A percentile compares a stretch with the other conserved stretches of the same genome.
Evolutionary conservation across 768 basidiomycete species (phyloP).

Genomic region (Stropharia rugosoannulata): DNA sequence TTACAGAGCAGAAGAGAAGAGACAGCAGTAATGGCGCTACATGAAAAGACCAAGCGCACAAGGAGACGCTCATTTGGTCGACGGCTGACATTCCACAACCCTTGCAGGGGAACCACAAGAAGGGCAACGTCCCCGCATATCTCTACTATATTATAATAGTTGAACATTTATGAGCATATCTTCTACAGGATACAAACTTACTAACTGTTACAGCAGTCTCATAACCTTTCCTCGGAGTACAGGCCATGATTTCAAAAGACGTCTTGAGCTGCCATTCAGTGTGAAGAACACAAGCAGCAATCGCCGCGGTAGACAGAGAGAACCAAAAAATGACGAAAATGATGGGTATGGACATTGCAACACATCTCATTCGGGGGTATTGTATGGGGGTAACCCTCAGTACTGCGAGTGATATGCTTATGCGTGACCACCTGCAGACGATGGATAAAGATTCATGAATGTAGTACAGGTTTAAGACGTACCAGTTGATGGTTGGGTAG

Average conservation of each 20-base stretch:
- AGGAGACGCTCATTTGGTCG: background rate
- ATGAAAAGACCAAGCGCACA: background rate
- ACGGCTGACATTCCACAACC: background rate
- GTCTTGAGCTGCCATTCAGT: background rate
- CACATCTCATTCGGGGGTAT: background rate
- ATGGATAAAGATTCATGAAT: background rate
- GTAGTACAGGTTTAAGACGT: background rate
- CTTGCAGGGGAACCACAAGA: background rate
- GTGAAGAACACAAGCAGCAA: background rate
- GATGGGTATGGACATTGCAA: background rate
- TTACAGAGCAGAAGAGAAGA: background rate
- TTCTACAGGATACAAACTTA: background rate
- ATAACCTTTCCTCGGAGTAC: background rate
- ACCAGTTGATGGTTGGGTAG: background rate
- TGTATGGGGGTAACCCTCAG: background rate
- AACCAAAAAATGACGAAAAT: background rate
- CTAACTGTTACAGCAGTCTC: background rate
- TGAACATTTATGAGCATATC: background rate
- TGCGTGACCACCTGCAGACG: background rate
- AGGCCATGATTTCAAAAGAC: background rate
- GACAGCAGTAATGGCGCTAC: background rate
- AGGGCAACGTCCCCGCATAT: background rate
- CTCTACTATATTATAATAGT: background rate
- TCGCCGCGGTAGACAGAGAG: background rate
- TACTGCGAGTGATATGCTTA: background rate